A percentile compares a stretch with the other conserved stretches of the same genome.
Conservation (phyloP, 176 grass and related monocot genomes). For the Musa schizocarpa region DNA sequence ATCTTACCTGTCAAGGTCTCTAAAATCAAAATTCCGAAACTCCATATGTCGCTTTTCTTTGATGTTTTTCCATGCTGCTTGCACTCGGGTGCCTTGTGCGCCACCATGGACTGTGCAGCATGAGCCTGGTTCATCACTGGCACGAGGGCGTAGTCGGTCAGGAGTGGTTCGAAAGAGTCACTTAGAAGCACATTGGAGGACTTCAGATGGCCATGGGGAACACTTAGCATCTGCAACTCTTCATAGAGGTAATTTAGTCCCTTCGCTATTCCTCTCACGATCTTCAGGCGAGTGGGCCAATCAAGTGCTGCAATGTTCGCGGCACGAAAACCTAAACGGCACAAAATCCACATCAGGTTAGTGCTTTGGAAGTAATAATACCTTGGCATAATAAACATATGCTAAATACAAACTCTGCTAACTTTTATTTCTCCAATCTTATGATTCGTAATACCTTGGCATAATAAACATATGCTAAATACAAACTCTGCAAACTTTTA, state of each 20-base stretch:
- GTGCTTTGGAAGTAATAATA: not conserved
- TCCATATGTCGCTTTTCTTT: slow-evolving; percentile 94
- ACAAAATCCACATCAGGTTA: not conserved
- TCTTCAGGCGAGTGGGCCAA: slow-evolving; percentile 52
- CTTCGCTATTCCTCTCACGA: slow-evolving; percentile 55
- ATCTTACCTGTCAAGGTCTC: slow-evolving; percentile 7
- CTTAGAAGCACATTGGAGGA: slow-evolving; percentile 65
- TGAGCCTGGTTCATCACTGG: slow-evolving; percentile 83
- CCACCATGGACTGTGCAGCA: slow-evolving; percentile 65
- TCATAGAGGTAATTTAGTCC: slow-evolving; percentile 72
- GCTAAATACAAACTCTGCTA: no score
- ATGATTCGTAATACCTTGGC: no score
- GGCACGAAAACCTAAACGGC: not conserved
- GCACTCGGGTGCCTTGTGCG: slow-evolving; percentile 56
- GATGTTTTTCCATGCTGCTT: slow-evolving; percentile 58
- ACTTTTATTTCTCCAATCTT: no score
- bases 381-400: no score
- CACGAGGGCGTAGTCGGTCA: slow-evolving; percentile 70
- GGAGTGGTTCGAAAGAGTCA: slow-evolving; percentile 40
- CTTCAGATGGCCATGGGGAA: slow-evolving; percentile 87
- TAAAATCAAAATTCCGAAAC: slow-evolving; percentile 62
- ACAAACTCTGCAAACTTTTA: no score
- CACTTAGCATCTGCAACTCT: slow-evolving; percentile 70
- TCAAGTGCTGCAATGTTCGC: slow-evolving; percentile 33
- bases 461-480: no score